phyloP scores from a whole-genome alignment of 2,329 filamentous ascomycete genomes.

The Tolypocladium pustulatum region DNA sequence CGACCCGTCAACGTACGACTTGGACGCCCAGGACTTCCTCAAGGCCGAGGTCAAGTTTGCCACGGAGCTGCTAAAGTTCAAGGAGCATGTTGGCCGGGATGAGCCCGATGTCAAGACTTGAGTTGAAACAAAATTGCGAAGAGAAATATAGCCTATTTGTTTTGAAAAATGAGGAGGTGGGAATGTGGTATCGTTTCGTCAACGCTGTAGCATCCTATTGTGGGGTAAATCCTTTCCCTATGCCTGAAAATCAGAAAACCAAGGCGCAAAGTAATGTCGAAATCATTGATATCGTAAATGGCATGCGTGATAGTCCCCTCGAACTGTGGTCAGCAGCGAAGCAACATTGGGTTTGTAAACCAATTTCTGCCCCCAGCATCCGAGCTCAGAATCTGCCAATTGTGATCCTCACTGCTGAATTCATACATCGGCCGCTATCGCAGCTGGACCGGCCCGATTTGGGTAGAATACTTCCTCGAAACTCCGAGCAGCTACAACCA shows the following conservation, averaged over 20 bases:
- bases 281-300: not conserved
- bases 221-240: not conserved
- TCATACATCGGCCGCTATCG: not conserved
- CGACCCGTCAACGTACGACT: conserved; percentile 64
- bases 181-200: not conserved
- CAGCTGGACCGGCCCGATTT: not conserved
- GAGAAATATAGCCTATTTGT: no score
- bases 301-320: not conserved
- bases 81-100: conserved; percentile 84
- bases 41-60: conserved; percentile 82
- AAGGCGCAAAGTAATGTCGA: not conserved
- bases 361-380: not conserved
- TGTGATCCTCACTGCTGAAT: not conserved
- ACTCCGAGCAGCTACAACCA: conserved; percentile 17
- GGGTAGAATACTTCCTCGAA: conserved; percentile 32
- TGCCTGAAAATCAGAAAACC: not conserved
- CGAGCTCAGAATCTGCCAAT: not conserved
- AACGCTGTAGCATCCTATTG: not conserved
- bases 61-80: conserved; percentile 77
- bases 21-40: conserved; percentile 89
- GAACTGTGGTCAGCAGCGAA: not conserved
- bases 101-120: conserved; percentile 95
- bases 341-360: not conserved
- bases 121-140: not conserved
- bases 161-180: not conserved